phyloP scores from a whole-genome alignment of 1,284 basidiomycete genomes.

The Sporisorium iseilematis-ciliati region DNA sequence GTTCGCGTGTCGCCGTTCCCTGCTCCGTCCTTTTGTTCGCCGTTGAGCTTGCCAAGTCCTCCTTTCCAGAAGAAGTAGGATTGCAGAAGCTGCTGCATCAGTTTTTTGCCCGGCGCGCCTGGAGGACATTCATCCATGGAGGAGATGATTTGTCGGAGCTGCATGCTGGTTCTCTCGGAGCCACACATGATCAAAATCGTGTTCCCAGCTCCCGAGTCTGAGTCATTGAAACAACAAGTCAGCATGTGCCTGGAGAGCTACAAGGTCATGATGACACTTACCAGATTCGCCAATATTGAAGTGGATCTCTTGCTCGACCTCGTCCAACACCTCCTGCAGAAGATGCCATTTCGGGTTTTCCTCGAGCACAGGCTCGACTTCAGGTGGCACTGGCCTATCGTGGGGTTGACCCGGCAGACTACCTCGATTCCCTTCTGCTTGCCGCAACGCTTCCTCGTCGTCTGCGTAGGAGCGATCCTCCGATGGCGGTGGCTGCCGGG shows the following conservation, averaged over 20 bases:
- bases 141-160: constrained; percentile 60
- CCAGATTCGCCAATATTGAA: constrained; percentile 69
- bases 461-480: constrained; percentile 49
- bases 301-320: constrained; percentile 88
- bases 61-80: constrained; percentile 86
- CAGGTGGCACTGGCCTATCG: constrained; percentile 73
- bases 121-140: constrained; percentile 50
- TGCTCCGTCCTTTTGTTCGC: constrained; percentile 17
- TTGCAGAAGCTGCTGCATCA: constrained; percentile 83
- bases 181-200: constrained; percentile 67
- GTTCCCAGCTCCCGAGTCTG: constrained; percentile 41
- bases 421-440: constrained; percentile 22
- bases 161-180: constrained; percentile 55
- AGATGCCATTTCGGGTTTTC: constrained; percentile 95
- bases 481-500: neutral
- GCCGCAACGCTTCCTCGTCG: constrained; percentile 67
- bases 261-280: constrained; percentile 8
- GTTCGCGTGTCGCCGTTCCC: constrained; percentile 5
- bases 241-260: neutral
- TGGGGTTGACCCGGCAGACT: neutral
- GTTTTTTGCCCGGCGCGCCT: constrained; percentile 70
- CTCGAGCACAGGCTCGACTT: constrained; percentile 87
- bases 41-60: constrained; percentile 72
- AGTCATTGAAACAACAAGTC: constrained; percentile 3
- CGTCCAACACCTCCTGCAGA: constrained; percentile 85